Base-by-base conservation (phyloP, 768 basidiomycete genomes). In the Calocera cornea region DNA sequence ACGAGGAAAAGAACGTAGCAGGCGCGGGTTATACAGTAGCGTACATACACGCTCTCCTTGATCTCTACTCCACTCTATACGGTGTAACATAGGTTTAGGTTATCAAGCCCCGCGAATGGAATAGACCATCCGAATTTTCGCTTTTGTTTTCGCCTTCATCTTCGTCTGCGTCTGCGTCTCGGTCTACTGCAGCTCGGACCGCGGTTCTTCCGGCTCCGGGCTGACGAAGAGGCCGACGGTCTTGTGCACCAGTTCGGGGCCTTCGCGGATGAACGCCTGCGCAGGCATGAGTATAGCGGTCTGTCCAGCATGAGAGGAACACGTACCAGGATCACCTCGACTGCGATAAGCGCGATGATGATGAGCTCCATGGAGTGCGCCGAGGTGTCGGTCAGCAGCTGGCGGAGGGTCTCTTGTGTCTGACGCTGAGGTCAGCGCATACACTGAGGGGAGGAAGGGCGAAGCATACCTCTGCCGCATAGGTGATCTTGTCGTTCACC, bases 301-400 rank as follows among this genome's bases (percentile, higher is more conserved):
- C n/a, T 66, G 27, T 14, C 22, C 24, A 24, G 16, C 36, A 41
- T 44, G 10, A 50, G 49, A 33, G 34, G 64, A 24, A 22, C 44
- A 71, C 76, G 74, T 72, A 94, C 93, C 64, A 97, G 89, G 72
- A 92, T 80, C n/a, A 94, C 92, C 76, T 95, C 93, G 12, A 97
- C 92, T 0, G 94, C 91, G 73, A 97, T 97, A 64, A 98, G 87
- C 1, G 85, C 82, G 71, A 97, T 98, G 74, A 97, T 97, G 69
- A 97, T 89, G 2, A 95, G 80, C 77, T 98, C 95, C 89, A 98
- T 94, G 1, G 89, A 86, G 73, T 97, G 92, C 1, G 83, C 84
- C 2, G 90, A 91, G 1, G 92, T 90, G 90, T 95, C 72, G 11
- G 69, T 64, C 63, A 64, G 64, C 11, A 34, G n/a, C 40, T 34